phyloP scores from a whole-genome alignment of 2,329 filamentous ascomycete genomes.

The Paraphaeosphaeria sporulosa region DNA sequence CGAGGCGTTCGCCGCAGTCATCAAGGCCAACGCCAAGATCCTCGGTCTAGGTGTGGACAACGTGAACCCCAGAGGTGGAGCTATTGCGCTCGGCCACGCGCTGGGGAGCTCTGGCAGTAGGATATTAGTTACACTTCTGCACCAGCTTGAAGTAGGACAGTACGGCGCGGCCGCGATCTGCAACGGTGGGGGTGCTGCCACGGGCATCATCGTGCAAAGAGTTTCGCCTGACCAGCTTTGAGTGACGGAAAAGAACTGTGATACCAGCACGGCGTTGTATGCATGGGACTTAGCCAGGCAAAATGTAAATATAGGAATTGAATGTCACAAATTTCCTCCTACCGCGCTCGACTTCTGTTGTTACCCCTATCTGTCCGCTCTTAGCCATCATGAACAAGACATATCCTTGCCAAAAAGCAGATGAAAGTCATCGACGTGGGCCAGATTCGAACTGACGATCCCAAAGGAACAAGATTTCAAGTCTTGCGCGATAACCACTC shows the following conservation, averaged over 20 bases:
- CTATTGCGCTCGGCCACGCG: conserved; percentile 90
- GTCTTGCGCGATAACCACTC: conserved; percentile 42
- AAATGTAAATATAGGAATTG: conserved; percentile 1
- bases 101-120: conserved; percentile 92
- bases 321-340: not conserved
- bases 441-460: conserved; percentile 48
- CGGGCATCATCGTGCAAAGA: conserved; percentile 88
- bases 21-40: conserved; percentile 94
- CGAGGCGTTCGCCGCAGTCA: conserved; percentile 94
- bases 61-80: conserved; percentile 88
- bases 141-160: conserved; percentile 90
- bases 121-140: conserved; percentile 87
- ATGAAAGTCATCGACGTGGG: conserved; percentile 36
- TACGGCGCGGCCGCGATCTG: conserved; percentile 97
- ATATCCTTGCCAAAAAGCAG: not conserved
- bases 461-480: conserved; percentile 50
- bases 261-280: not conserved
- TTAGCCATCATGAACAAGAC: too few relatives aligned
- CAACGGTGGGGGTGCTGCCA: conserved; percentile 93
- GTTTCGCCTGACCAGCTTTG: conserved; percentile 52
- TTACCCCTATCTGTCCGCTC: too few relatives aligned
- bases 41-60: conserved; percentile 79
- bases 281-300: not conserved
- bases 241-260: not conserved
- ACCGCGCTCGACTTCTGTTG: too few relatives aligned